Evolutionary conservation across 2,329 filamentous ascomycete genomes (phyloP).

Genomic region (Dactylellina parvicollis): DNA sequence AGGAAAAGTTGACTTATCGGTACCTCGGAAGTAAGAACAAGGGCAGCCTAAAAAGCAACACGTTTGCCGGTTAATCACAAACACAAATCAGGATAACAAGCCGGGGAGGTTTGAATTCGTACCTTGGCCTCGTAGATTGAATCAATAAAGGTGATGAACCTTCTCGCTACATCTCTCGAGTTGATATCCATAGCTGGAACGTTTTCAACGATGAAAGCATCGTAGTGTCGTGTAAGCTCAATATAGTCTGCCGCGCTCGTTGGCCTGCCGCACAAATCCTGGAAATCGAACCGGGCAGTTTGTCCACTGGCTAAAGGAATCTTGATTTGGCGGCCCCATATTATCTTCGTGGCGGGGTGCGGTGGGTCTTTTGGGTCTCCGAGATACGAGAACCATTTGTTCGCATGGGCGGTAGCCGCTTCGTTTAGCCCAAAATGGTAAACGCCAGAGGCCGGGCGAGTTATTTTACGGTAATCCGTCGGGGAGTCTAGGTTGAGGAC

Average conservation of each 20-base stretch:
- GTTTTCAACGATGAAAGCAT: constrained; percentile 90
- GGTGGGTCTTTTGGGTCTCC: constrained; percentile 84
- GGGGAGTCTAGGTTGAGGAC: constrained; percentile 94
- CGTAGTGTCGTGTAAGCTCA: constrained; percentile 87
- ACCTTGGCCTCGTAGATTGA: constrained; percentile 84
- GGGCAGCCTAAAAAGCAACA: constrained; percentile 74
- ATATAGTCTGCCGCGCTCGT: constrained; percentile 95
- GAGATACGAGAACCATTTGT: constrained; percentile 95
- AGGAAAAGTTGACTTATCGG: constrained; percentile 88
- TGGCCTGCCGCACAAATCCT: constrained; percentile 86
- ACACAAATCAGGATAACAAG: neutral
- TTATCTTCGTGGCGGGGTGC: constrained; percentile 79
- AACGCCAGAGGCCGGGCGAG: constrained; percentile 88
- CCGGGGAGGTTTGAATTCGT: constrained; percentile 53
- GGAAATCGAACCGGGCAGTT: constrained; percentile 89
- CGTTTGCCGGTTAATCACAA: neutral
- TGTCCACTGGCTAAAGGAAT: constrained; percentile 88
- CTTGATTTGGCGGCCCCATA: constrained; percentile 90
- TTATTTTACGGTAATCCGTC: constrained; percentile 97
- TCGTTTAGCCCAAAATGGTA: constrained; percentile 89
- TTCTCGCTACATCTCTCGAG: constrained; percentile 84
- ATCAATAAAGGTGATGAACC: constrained; percentile 98
- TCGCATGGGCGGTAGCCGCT: constrained; percentile 79
- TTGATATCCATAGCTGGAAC: constrained; percentile 90
- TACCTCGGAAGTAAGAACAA: constrained; percentile 89